Base-by-base conservation (phyloP, 495 filamentous ascomycete genomes). In the Aspergillus ellipticus region DNA sequence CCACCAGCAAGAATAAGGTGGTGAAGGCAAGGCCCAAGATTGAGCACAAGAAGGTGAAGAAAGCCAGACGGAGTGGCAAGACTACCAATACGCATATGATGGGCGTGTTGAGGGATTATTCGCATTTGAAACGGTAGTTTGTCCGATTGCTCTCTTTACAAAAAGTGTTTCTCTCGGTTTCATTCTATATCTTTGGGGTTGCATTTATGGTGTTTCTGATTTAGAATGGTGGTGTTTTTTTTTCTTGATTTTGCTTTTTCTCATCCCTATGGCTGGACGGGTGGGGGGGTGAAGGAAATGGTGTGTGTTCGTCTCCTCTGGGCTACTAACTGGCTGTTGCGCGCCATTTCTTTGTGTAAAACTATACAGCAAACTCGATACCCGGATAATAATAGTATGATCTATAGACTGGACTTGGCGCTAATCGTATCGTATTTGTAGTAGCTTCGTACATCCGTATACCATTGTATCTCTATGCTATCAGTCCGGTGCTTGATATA, bases 61-160 rank as follows among this genome's bases (percentile, higher is more conserved):
- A 89, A 48, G 74, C 83, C 42, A 79, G 89, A 49, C 84, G 83
- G 57, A 84, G 85, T 54, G 89, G 88, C 22, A 95, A 91, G 79
- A 87, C 87, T 39, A 96, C 92, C 46, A 98, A 98, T 66, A 86
- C 83, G 29, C 94, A 98, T 67, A 96, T 98, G 94, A 80, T 79
- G 63, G 85, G 88, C 58, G 82, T 98, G 43, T 74, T 97, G 56
- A 86, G 88, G 73, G 92, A 96, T 65, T 95, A 91, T 58, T 87
- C 85, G 28, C 80, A 87, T 69, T 68, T 81, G 56, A 83, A 83
- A 66, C 70, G 72, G 42, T 78, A 49, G 37, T 24, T 1, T 7
- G 11, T 2, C 5, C 9, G 31, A 10, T 33, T 33, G 3, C 5
- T n/a, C n/a, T 39, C 3, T 15, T 39, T 33, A 10, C 7, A 10